Evolutionary conservation across 2,329 filamentous ascomycete species (phyloP), one percentile per base, ranked within the genome.

Genomic region (Ophiostoma sp.): DNA sequence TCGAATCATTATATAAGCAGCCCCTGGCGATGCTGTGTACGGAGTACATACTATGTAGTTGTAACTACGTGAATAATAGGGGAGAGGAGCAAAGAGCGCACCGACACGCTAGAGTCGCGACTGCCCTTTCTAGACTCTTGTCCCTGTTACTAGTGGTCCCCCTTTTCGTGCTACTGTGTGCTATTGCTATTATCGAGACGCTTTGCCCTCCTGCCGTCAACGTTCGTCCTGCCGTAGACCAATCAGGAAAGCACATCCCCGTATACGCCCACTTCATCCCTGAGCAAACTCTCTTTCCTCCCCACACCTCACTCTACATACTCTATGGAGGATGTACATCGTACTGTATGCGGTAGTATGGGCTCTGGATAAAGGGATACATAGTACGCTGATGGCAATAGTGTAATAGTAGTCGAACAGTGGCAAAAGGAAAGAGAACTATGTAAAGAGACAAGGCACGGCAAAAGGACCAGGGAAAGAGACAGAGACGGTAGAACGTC

Each of bases 201-300:
- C 60, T 64, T 64, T 64, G 33, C 60, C 27, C 33, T 62, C 57
- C 27, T 62, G 57, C 27, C 57, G 27, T 62, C 57, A 62, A 62
- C 57, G 57, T 62, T 62, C 27, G 57, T 33, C 57, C 15, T 57
- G 15, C 27, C 31, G 1, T 17, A 39, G 20, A 8, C 62, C 62
- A 65, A 65, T 39, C 35, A 65, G 62, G 8, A n/a, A 33, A 10
- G 33, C 31, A 3, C 17, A 39, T 39, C 33, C 35, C 62, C 33
- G 35, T 39, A 20, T 39, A 65, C 62, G 39, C 57, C 57, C 57
- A 62, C 57, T 65, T 65, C 62, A 65, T 33, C 62, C 62, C 62
- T 65, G 62, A 65, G 35, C 62, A 36, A 33, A n/a, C 33, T 39
- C 31, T 65, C 60, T 20, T n/a, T 36, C 17, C 57, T 65, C 62